Percentiles rank a stretch among this genome's conserved stretches.
These are phyloP conservation scores for Trichoderma sp. DNA, from an alignment of 2,329 filamentous ascomycete genomes.

Conservation along the genomic window DNA sequence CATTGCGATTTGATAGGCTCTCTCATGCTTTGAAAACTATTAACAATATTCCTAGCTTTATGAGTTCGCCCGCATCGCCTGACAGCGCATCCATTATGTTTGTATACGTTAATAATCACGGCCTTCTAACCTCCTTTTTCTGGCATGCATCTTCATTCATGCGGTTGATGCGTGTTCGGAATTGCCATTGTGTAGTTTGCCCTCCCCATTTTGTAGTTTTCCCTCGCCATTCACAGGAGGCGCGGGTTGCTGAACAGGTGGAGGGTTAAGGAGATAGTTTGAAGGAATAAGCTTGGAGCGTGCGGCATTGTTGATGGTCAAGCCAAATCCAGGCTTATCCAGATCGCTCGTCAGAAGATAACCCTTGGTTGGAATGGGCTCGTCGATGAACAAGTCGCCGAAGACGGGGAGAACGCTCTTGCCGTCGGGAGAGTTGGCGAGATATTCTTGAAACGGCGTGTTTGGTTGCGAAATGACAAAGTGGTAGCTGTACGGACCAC, in stretches of 20 bases:
- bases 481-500: constrained; percentile 92
- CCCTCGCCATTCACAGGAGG: background rate
- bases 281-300: constrained; percentile 70
- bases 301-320: constrained; percentile 79
- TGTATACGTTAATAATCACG: background rate
- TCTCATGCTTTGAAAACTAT: background rate
- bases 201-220: background rate
- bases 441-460: constrained; percentile 92
- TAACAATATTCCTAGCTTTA: background rate
- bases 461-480: constrained; percentile 93
- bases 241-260: constrained; percentile 40
- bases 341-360: constrained; percentile 73
- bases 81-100: background rate
- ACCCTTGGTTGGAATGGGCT: constrained; percentile 81
- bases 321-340: constrained; percentile 86
- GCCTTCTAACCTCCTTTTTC: background rate
- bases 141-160: background rate
- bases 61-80: background rate
- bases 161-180: background rate
- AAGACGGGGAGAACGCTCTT: constrained; percentile 75
- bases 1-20: background rate
- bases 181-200: background rate
- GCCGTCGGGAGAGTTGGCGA: constrained; percentile 88
- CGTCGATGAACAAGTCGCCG: constrained; percentile 84
- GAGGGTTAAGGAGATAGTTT: constrained; percentile 66